phyloP scores from a whole-genome alignment of 1,284 basidiomycete species.

The Trametes versicolor region DNA sequence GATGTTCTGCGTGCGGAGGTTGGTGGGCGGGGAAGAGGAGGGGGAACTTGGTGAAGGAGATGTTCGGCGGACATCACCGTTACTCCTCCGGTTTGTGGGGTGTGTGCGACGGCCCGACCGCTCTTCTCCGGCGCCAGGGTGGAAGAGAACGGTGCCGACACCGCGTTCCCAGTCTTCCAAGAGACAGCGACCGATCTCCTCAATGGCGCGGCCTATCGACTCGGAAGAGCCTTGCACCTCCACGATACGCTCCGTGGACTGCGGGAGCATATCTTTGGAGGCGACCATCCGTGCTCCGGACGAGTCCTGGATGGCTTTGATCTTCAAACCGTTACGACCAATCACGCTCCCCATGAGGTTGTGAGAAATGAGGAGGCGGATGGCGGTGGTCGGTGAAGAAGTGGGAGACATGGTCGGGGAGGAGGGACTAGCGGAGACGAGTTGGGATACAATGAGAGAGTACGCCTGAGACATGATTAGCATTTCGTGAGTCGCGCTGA shows the following conservation, averaged over 20 bases:
- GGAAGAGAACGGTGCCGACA: slow-evolving; percentile 93
- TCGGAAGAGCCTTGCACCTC: slow-evolving; percentile 96
- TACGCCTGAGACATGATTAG: slow-evolving; percentile 74
- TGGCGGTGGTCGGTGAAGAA: slow-evolving; percentile 80
- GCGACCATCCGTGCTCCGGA: slow-evolving; percentile 98
- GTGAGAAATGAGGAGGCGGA: slow-evolving; percentile 97
- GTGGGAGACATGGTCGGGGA: slow-evolving; percentile 70
- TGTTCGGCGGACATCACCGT: slow-evolving; percentile 66
- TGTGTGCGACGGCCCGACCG: slow-evolving; percentile 52
- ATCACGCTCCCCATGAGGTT: slow-evolving; percentile 99
- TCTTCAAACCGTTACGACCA: slow-evolving; percentile 96
- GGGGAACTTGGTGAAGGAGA: slow-evolving; percentile 71
- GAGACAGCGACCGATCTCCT: slow-evolving; percentile 95
- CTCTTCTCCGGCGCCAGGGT: slow-evolving; percentile 89
- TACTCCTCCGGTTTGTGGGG: slow-evolving; percentile 53
- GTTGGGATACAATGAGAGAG: slow-evolving; percentile 92
- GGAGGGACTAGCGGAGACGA: slow-evolving; percentile 80
- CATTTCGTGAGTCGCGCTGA: slow-evolving; percentile 16
- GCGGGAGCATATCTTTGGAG: slow-evolving; percentile 98
- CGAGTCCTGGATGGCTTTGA: slow-evolving; percentile 98
- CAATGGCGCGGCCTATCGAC: slow-evolving; percentile 90
- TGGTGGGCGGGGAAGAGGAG: slow-evolving; percentile 66
- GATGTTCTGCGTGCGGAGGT: slow-evolving; percentile 98
- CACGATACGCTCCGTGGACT: slow-evolving; percentile 97
- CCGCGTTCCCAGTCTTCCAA: slow-evolving; percentile 98